Percentiles rank a stretch among this genome's conserved stretches.
Evolutionary conservation across 306 rosid species (phyloP).

Genomic region (Myrica gale): DNA sequence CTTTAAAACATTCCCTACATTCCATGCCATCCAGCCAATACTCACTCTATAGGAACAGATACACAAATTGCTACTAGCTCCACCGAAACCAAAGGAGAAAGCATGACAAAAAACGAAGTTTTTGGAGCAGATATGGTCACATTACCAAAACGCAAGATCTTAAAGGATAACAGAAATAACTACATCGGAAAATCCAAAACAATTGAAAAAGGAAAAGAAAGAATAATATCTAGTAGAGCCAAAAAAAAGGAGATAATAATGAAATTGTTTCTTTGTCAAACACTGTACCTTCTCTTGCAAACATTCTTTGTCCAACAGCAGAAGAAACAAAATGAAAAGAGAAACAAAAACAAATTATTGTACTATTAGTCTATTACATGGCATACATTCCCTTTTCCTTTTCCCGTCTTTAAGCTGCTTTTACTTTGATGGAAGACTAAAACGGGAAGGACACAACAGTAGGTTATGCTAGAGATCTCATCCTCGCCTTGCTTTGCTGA

Average conservation of each 20-base stretch:
- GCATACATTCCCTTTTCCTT: conserved; percentile 55
- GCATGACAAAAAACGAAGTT: conserved; percentile 27
- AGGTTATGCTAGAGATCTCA: conserved; percentile 28
- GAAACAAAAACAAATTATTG: not conserved
- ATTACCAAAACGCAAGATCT: not conserved
- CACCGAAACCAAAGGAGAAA: conserved; percentile 9
- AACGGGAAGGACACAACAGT: conserved; percentile 37
- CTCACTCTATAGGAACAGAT: conserved; percentile 18
- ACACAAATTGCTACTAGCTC: conserved; percentile 36
- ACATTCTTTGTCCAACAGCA: conserved; percentile 60
- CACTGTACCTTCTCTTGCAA: conserved; percentile 50
- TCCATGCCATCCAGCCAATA: conserved; percentile 29
- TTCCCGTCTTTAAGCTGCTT: conserved; percentile 54
- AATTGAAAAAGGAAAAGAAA: not conserved
- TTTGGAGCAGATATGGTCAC: not conserved
- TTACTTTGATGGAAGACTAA: conserved; percentile 72
- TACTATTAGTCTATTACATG: conserved; percentile 21
- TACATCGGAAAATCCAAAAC: not conserved
- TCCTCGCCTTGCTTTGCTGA: conserved; percentile 70
- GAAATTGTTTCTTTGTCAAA: conserved; percentile 14
- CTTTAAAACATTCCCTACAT: conserved; percentile 20
- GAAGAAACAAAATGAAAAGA: conserved; percentile 35
- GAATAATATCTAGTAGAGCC: not conserved
- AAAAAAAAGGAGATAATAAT: not conserved
- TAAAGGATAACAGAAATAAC: not conserved